A percentile compares a stretch with the other conserved stretches of the same genome.
Evolutionary conservation across 441 rosid genomes (phyloP).

Genomic region (Pelargonium myrrhifolium): DNA sequence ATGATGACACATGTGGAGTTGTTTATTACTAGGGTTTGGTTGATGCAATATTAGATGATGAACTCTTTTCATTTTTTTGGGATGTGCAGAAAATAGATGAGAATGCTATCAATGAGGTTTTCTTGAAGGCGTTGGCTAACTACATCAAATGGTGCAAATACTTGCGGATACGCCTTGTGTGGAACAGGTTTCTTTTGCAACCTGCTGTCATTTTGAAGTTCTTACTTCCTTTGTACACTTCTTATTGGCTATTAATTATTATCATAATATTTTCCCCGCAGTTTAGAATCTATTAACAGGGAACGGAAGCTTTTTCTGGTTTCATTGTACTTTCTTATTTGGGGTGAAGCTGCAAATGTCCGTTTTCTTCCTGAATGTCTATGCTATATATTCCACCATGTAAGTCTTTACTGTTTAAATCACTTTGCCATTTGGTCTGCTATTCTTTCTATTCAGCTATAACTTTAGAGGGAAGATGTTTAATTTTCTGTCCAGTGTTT

Average conservation of each 20-base stretch:
- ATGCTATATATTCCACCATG: constrained; percentile 95
- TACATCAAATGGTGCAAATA: constrained; percentile 98
- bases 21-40: constrained; percentile 6
- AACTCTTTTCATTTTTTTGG: not conserved
- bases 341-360: constrained; percentile 99
- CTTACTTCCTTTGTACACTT: constrained; percentile 14
- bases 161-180: constrained; percentile 66
- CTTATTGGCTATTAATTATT: constrained; percentile 11
- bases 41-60: constrained; percentile 4
- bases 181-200: constrained; percentile 60
- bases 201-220: constrained; percentile 18
- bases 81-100: constrained; percentile 80
- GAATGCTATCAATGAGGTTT: constrained; percentile 87
- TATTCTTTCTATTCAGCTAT: not conserved
- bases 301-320: constrained; percentile 92
- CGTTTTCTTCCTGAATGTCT: constrained; percentile 99
- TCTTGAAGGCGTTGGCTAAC: constrained; percentile 85
- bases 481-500: not conserved
- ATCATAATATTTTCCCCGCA: constrained; percentile 25
- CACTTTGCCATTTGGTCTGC: not conserved
- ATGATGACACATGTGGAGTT: not conserved
- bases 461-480: not conserved
- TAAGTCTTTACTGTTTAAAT: constrained; percentile 35
- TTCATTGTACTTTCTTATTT: constrained; percentile 85
- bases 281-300: constrained; percentile 79